These are phyloP conservation scores for Fomitopsis schrenkii DNA, from an alignment of 1,284 basidiomycete genomes.

Conservation along the genomic window DNA sequence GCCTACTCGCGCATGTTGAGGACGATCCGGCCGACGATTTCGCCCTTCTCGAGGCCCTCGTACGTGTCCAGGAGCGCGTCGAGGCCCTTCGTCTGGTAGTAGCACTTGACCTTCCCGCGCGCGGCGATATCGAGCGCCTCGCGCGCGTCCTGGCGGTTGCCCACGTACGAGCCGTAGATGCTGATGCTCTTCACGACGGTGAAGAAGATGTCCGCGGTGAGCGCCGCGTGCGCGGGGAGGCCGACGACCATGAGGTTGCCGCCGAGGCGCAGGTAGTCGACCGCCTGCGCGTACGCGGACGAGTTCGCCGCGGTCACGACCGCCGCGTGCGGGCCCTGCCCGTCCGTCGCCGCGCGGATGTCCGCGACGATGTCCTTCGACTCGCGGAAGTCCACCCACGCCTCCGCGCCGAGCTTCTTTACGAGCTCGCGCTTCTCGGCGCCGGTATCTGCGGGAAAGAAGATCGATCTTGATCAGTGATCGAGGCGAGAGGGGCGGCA, in stretches of 20 bases:
- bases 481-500: neutral
- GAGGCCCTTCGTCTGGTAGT: slow-evolving; percentile 48
- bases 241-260: slow-evolving; percentile 77
- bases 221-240: slow-evolving; percentile 57
- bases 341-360: slow-evolving; percentile 63
- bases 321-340: slow-evolving; percentile 72
- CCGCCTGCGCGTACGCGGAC: slow-evolving; percentile 68
- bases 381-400: slow-evolving; percentile 78
- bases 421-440: slow-evolving; percentile 72
- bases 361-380: slow-evolving; percentile 57
- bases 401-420: slow-evolving; percentile 68
- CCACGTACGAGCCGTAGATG: slow-evolving; percentile 76
- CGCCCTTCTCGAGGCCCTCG: slow-evolving; percentile 51
- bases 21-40: slow-evolving; percentile 60
- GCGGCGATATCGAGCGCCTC: slow-evolving; percentile 77
- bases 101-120: slow-evolving; percentile 67
- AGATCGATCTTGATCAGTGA: neutral
- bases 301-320: slow-evolving; percentile 61
- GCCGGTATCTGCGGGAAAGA: slow-evolving; percentile 51
- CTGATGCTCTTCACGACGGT: slow-evolving; percentile 68
- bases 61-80: slow-evolving; percentile 54
- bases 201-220: slow-evolving; percentile 76
- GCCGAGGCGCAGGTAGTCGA: slow-evolving; percentile 68
- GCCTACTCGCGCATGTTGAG: slow-evolving; percentile 38
- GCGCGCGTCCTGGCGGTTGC: slow-evolving; percentile 55